Base-by-base conservation (phyloP, 495 filamentous ascomycete species). In the Niebla homalea region DNA sequence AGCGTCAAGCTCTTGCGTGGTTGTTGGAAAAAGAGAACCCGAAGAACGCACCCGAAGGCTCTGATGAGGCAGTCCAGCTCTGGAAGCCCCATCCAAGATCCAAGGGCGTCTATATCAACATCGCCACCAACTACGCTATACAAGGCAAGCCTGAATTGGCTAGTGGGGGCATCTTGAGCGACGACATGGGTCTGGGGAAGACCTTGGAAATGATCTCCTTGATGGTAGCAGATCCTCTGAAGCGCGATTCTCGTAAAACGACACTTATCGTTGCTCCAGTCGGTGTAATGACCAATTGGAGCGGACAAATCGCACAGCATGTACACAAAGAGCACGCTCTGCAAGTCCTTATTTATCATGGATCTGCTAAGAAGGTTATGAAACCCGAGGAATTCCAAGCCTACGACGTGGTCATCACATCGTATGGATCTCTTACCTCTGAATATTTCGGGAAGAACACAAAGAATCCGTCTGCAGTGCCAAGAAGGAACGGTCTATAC, bases 121-220 rank as follows among this genome's bases (percentile, higher is more conserved):
- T 93, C 35, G 87, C 83, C 26, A 90, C 89, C 2, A 81, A 83
- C 53, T 89, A 78, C 58, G 74, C 79, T 0, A 50, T 57, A 32
- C 78, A 75, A 2, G 61, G 60, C 1, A 62, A 60, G 4, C 87
- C 88, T 0, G 56, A 60, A 4, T 69, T 95, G 18, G 77, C 83
- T 1, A 85, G 80, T 55, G 90, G 89, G 40, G 89, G 88, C 32
- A 85, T 95, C 29, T 69, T 94, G 12, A 87, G 87, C 21, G 89
- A 96, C 62, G 89, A 96, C 55, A 96, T 96, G 89, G 89, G 89
- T 3, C 69, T 96, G 5, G 89, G 89, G 14, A 96, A 97, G 65
- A 96, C 89, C 1, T 72, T 96, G 6, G 85, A 94, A 62, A 77
- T 87, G 36, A 92, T 95, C 50, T 82, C 85, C 46, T 60, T 94